A percentile compares a stretch with the other conserved stretches of the same genome.
phyloP scores from a whole-genome alignment of 495 filamentous ascomycete genomes.

The Annulohypoxylon maeteangense region DNA sequence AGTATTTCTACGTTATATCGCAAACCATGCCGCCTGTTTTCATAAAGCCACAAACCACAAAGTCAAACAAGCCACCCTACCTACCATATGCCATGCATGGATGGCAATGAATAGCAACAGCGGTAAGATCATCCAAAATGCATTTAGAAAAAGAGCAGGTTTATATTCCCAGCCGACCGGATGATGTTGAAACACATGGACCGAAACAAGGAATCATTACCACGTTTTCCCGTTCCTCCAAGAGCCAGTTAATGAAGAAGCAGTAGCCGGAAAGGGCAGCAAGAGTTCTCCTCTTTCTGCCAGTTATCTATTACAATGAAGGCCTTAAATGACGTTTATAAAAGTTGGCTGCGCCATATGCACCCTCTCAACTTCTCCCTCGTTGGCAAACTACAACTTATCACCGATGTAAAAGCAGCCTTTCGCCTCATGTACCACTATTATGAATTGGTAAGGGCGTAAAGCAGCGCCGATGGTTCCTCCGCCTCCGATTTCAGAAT shows the following conservation, averaged over 20 bases:
- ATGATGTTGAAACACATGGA: constrained; percentile 3
- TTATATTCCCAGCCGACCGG: constrained; percentile 1
- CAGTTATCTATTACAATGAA: constrained; percentile 42
- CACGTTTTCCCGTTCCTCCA: constrained; percentile 8
- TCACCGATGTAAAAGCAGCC: constrained; percentile 20
- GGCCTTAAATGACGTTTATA: constrained; percentile 38
- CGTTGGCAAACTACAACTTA: constrained; percentile 30
- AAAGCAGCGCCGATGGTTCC: constrained; percentile 25
- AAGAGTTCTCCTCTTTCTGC: constrained; percentile 20
- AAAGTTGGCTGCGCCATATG: constrained; percentile 13
- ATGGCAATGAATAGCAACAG: not conserved
- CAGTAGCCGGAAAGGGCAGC: constrained; percentile 12
- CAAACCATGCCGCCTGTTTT: not conserved
- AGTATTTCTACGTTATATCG: not conserved
- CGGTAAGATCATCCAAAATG: constrained; percentile 14
- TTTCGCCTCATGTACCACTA: constrained; percentile 20
- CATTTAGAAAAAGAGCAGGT: not conserved
- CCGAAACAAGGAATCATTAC: constrained; percentile 2
- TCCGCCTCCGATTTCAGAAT: constrained; percentile 41
- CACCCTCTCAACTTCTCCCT: constrained; percentile 25
- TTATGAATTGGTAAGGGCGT: constrained; percentile 11
- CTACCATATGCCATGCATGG: not conserved
- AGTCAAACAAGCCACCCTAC: not conserved
- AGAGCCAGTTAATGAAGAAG: not conserved
- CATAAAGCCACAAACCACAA: not conserved